These are phyloP conservation scores for Elsinoe ampelina DNA, from an alignment of 2,329 filamentous ascomycete genomes.

Conservation along the genomic window DNA sequence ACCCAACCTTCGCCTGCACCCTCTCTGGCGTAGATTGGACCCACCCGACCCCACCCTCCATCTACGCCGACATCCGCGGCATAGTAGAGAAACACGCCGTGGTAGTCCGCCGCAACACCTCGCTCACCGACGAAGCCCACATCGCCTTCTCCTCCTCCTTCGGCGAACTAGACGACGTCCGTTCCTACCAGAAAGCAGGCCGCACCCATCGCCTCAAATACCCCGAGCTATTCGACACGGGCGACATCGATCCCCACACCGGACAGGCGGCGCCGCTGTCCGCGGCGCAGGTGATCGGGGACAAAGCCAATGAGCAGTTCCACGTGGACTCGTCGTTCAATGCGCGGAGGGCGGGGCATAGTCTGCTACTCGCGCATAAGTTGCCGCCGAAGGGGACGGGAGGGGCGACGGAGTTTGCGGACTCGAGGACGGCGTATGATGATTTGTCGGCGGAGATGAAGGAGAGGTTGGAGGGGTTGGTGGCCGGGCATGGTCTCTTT, in stretches of 20 bases:
- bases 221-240: conserved; percentile 49
- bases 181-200: conserved; percentile 39
- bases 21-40: conserved; percentile 17
- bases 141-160: conserved; percentile 42
- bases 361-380: conserved; percentile 41
- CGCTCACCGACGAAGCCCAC: conserved; percentile 43
- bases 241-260: conserved; percentile 39
- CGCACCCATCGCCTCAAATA: conserved; percentile 40
- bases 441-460: conserved; percentile 34
- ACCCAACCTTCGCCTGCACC: conserved; percentile 17
- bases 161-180: conserved; percentile 48
- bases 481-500: conserved; percentile 43
- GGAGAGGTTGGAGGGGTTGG: conserved; percentile 28
- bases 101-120: conserved; percentile 42
- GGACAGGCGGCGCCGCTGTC: neutral
- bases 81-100: conserved; percentile 41
- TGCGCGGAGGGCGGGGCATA: conserved; percentile 44
- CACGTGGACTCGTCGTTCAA: conserved; percentile 50
- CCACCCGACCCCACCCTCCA: conserved; percentile 15
- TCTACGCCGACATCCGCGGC: conserved; percentile 18
- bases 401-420: conserved; percentile 46
- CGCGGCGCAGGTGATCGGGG: conserved; percentile 16
- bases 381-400: conserved; percentile 41
- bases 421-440: conserved; percentile 44
- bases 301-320: conserved; percentile 42